Conservation (phyloP, 768 basidiomycete genomes). For the Dacryopinax spathularia region DNA sequence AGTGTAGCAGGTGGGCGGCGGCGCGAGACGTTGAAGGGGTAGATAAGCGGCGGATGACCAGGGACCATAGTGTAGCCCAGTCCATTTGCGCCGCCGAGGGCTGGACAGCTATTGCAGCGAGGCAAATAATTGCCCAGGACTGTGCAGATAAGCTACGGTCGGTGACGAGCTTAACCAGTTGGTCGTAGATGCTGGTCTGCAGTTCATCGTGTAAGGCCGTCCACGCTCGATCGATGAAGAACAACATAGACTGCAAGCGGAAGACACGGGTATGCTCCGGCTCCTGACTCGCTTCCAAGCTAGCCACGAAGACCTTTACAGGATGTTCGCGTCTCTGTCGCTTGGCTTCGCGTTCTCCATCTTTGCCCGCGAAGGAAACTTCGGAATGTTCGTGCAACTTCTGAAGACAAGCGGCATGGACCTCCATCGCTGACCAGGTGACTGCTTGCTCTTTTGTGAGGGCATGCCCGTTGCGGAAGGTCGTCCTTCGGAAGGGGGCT, state of each 20-base stretch:
- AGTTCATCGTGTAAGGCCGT: slow-evolving; percentile 40
- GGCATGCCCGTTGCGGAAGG: slow-evolving; percentile 58
- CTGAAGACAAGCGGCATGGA: slow-evolving; percentile 64
- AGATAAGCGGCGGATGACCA: slow-evolving; percentile 59
- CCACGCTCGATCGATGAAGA: slow-evolving; percentile 76
- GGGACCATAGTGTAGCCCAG: slow-evolving; percentile 78
- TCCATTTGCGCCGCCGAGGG: slow-evolving; percentile 16
- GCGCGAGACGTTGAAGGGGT: slow-evolving; percentile 59
- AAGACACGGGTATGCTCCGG: slow-evolving; percentile 18
- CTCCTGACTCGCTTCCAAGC: slow-evolving; percentile 25
- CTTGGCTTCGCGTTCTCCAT: slow-evolving; percentile 26
- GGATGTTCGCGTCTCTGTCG: slow-evolving; percentile 45
- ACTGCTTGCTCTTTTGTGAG: slow-evolving; percentile 58
- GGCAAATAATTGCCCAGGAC: slow-evolving; percentile 71
- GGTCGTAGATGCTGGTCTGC: slow-evolving; percentile 40
- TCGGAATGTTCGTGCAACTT: slow-evolving; percentile 32
- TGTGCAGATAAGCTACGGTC: slow-evolving; percentile 53
- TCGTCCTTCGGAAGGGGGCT: slow-evolving; percentile 42
- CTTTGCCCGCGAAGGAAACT: background rate
- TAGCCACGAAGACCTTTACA: slow-evolving; percentile 38
- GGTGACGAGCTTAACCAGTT: slow-evolving; percentile 47
- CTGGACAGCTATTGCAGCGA: slow-evolving; percentile 48
- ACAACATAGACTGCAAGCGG: slow-evolving; percentile 65
- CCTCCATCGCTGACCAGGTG: slow-evolving; percentile 63
- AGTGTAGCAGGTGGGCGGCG: slow-evolving; percentile 55